These are phyloP conservation scores for Aegilops speltoides DNA, from an alignment of 176 grass and related monocot species.

Conservation along the genomic window DNA sequence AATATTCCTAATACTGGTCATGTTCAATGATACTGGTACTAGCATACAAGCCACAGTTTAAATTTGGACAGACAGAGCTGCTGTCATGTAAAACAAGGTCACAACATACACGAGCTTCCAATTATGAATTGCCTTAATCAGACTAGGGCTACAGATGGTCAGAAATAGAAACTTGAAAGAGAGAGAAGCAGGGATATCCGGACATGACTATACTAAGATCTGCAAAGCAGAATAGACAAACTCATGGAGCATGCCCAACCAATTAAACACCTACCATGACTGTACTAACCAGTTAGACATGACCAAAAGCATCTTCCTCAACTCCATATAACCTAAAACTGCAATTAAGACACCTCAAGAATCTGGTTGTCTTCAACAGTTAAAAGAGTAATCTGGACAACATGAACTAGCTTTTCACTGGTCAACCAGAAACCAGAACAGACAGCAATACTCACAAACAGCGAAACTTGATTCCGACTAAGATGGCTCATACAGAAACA, in stretches of 20 bases:
- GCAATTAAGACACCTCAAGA: background rate
- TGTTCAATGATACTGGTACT: background rate
- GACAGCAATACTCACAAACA: background rate
- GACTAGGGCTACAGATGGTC: background rate
- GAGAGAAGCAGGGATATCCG: background rate
- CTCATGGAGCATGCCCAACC: background rate
- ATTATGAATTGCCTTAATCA: constrained; percentile 3
- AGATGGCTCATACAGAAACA: background rate
- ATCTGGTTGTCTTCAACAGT: background rate
- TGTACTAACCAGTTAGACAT: constrained; percentile 11
- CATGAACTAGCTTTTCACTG: constrained; percentile 23
- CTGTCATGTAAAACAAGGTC: constrained; percentile 1
- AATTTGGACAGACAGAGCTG: background rate
- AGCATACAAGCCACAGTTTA: background rate
- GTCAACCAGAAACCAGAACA: background rate
- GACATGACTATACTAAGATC: constrained; percentile 21
- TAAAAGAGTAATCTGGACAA: constrained; percentile 13
- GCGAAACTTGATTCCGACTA: constrained; percentile 16
- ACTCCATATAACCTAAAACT: background rate
- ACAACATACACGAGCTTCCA: background rate
- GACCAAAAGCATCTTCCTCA: background rate
- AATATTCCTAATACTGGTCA: background rate
- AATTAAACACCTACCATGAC: background rate
- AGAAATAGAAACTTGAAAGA: constrained; percentile 36
- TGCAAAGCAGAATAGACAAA: constrained; percentile 26